Evolutionary conservation across 1,284 basidiomycete species (phyloP), one percentile per base, ranked within the genome.

Genomic region (Trichosporon coremiiforme): DNA sequence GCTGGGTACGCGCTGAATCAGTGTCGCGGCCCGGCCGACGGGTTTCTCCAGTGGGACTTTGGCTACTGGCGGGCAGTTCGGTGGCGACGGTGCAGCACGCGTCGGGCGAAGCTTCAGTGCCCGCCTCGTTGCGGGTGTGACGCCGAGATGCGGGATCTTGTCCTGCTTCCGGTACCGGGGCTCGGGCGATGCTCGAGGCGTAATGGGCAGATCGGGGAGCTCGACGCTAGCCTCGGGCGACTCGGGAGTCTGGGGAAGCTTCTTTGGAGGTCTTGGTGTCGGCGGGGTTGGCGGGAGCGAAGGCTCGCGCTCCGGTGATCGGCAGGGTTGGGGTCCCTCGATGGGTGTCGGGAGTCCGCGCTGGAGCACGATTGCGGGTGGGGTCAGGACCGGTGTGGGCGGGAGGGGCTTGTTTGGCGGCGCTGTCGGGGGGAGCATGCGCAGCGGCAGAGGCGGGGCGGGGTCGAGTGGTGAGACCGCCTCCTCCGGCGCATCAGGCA

Each of bases 201-300:
- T 33, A 5, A n/a, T 29, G 13, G 57, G 57, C 15, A 62, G 57
- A 15, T 33, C 57, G 12, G 57, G 57, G 57, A 62, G 50, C 50
- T 53, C 50, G 2, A 25, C 50, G 8, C 20, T 25, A 4, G 9
- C 8, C 20, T 53, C 50, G 22, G 22, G 50, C 50, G 22, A 10
- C 50, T 22, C 50, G 17, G 50, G 22, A 6, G 50, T 22, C 50
- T 53, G 3, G 17, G 41, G 41, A 15, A 45, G 41, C 17, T n/a
- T 17, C 41, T n/a, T 17, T 12, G 41, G 41, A 6, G 41, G 41
- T n/a, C 17, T 45, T 4, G 41, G 41, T 5, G 41, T 45, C 20
- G n/a, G 15, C 20, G 50, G 20, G 10, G 50, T 53, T 13, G 50
- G n/a, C 9, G 50, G 50, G 20, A 53, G 50, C 50, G 6, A 6